Base-by-base conservation (phyloP, 2,329 filamentous ascomycete species). In the Fusarium nurragi region DNA sequence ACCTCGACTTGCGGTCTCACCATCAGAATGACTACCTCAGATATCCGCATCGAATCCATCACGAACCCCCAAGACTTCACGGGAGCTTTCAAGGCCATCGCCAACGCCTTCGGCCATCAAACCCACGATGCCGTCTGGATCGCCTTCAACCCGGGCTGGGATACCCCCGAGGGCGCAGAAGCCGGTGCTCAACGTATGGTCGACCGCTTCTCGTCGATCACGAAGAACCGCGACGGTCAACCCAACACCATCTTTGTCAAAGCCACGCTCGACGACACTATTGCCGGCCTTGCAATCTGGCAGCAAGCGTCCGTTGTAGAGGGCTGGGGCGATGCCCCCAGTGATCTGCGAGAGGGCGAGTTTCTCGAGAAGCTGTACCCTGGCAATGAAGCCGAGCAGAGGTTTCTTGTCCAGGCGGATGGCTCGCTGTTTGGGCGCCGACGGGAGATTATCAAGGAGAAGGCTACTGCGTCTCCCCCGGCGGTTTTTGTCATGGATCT, bases 221-320 rank as follows among this genome's bases (percentile, higher is more conserved):
- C 77, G 4, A 73, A 57, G 11, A 80, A 85, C 71, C 74, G 72
- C 10, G 62, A 77, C 32, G 82, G 83, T n/a, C 69, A 79, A 10
- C 77, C 78, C 3, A 86, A 84, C 67, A 81, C 79, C 1, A 51
- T 86, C 2, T 86, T 83, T 60, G 75, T 87, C 59, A 86, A 86
- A 60, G 85, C 84, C 3, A 85, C 81, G 0, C 43, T 86, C 2
- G 65, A 77, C 2, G 71, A 73, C 37, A 49, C 64, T 10, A 76
- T 86, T n/a, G 85, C 76, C 11, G 86, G 85, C 16, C 58, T 84
- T 25, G 84, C 85, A 4, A 81, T 86, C 53, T 88, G 86, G 86
- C 67, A 76, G 10, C 85, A 88, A 63, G 71, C 77, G 0, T 86
- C 85, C 0, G 72, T 76, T 8, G 78, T 86, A 0, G 75, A 78